A percentile compares a stretch with the other conserved stretches of the same genome.
Conservation (phyloP, 257 asterid genomes). For the Solanum sparsipilum region DNA sequence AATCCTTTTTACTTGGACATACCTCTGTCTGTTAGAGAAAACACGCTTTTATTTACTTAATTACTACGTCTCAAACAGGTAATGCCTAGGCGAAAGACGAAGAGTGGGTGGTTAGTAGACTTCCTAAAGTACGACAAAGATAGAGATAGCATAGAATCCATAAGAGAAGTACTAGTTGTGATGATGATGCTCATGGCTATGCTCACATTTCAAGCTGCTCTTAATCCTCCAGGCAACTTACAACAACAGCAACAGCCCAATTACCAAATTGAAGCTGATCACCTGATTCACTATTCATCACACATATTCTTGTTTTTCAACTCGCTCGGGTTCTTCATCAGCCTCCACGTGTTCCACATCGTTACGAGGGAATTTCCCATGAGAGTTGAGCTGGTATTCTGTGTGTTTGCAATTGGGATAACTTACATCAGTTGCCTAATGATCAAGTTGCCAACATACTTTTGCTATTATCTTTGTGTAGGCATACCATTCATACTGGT, state of each 20-base stretch:
- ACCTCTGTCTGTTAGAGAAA: neutral
- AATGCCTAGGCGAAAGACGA: neutral
- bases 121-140: slow-evolving; percentile 10
- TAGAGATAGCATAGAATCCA: slow-evolving; percentile 25
- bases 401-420: slow-evolving; percentile 11
- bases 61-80: neutral
- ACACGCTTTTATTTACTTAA: neutral
- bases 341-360: slow-evolving; percentile 26
- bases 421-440: slow-evolving; percentile 20
- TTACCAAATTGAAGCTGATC: neutral
- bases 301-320: slow-evolving; percentile 17
- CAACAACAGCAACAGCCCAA: slow-evolving; percentile 42
- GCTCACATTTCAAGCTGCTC: slow-evolving; percentile 43
- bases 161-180: slow-evolving; percentile 28
- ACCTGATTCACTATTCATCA: neutral
- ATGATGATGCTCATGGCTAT: slow-evolving; percentile 32
- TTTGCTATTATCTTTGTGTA: neutral
- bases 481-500: neutral
- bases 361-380: slow-evolving; percentile 26
- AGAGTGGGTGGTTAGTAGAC: neutral
- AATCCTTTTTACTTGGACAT: neutral
- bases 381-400: slow-evolving; percentile 24
- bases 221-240: slow-evolving; percentile 55
- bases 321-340: slow-evolving; percentile 36
- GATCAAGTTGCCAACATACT: neutral